Percentiles rank a stretch among this genome's conserved stretches.
These are phyloP conservation scores for Claviceps maximensis DNA, from an alignment of 2,329 filamentous ascomycete species.

Conservation along the genomic window DNA sequence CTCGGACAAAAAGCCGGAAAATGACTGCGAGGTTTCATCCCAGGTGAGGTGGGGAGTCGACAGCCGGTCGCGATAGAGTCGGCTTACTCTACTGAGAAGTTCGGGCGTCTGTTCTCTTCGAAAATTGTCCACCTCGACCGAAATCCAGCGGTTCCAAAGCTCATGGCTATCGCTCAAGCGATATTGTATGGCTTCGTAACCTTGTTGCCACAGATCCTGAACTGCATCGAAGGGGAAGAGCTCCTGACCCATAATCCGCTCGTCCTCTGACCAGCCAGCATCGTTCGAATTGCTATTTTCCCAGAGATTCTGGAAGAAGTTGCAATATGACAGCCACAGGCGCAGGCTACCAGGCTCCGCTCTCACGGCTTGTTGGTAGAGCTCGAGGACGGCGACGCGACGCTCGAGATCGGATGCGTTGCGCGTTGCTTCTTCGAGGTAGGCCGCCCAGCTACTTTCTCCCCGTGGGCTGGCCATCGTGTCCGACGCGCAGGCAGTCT, in stretches of 20 bases:
- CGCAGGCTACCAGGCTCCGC: slow-evolving; percentile 62
- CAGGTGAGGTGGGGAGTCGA: slow-evolving; percentile 60
- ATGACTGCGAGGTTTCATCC: slow-evolving; percentile 61
- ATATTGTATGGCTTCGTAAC: slow-evolving; percentile 57
- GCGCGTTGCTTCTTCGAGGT: slow-evolving; percentile 57
- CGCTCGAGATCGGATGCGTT: slow-evolving; percentile 49
- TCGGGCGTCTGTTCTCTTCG: slow-evolving; percentile 39
- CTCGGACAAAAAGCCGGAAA: slow-evolving; percentile 60
- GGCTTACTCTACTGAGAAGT: slow-evolving; percentile 50
- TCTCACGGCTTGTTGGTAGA: slow-evolving; percentile 54
- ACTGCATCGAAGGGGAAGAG: slow-evolving; percentile 57
- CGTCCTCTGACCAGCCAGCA: slow-evolving; percentile 48
- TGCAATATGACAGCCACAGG: slow-evolving; percentile 66
- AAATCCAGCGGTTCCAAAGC: slow-evolving; percentile 69
- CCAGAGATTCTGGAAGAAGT: slow-evolving; percentile 64
- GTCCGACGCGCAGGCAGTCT: slow-evolving; percentile 6
- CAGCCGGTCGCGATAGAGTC: slow-evolving; percentile 58
- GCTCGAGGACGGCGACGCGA: slow-evolving; percentile 56
- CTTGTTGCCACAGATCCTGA: slow-evolving; percentile 57
- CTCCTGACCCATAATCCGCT: slow-evolving; percentile 54
- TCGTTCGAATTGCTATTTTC: slow-evolving; percentile 45
- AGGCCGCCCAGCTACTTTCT: slow-evolving; percentile 66
- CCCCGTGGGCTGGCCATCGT: slow-evolving; percentile 48
- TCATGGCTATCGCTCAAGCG: slow-evolving; percentile 64
- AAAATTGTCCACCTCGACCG: slow-evolving; percentile 57